These are phyloP conservation scores for Physocladia obscura DNA, from an alignment of 192 early-diverging fungal genomes.

Conservation along the genomic window DNA sequence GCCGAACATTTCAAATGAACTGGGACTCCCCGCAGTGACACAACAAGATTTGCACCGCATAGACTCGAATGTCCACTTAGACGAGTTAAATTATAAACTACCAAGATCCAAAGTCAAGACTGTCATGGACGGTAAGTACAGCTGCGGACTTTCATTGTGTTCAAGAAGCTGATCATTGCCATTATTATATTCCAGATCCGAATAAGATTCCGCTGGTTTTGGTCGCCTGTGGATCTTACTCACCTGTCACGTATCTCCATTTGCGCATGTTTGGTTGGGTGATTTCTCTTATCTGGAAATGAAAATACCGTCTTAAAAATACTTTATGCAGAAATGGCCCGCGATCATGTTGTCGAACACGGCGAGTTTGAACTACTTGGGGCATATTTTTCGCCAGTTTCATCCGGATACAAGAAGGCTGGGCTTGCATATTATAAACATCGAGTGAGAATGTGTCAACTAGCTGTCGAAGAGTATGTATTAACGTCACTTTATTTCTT, in stretches of 20 bases:
- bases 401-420: slow-evolving; percentile 89
- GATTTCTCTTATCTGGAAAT: slow-evolving; percentile 35
- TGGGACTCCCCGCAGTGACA: too few species aligned
- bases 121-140: neutral
- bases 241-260: slow-evolving; percentile 95
- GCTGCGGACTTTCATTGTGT: neutral
- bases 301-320: neutral
- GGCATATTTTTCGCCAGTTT: slow-evolving; percentile 96
- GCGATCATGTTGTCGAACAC: slow-evolving; percentile 77
- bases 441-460: slow-evolving; percentile 89
- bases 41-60: too few species aligned
- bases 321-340: slow-evolving; percentile 78
- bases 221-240: slow-evolving; percentile 95
- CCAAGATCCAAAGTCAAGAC: slow-evolving; percentile 2
- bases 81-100: too few species aligned
- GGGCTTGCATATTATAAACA: slow-evolving; percentile 85
- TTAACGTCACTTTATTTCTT: too few species aligned
- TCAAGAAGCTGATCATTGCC: neutral
- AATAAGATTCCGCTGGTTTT: slow-evolving; percentile 80
- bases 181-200: slow-evolving; percentile 4
- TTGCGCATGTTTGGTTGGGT: slow-evolving; percentile 99
- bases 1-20: too few species aligned
- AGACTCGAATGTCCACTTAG: too few species aligned
- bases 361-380: slow-evolving; percentile 82
- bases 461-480: slow-evolving; percentile 79